Percentiles rank a stretch among this genome's conserved stretches.
phyloP scores from a whole-genome alignment of 768 basidiomycete genomes.

The Termitomyces sp. region DNA sequence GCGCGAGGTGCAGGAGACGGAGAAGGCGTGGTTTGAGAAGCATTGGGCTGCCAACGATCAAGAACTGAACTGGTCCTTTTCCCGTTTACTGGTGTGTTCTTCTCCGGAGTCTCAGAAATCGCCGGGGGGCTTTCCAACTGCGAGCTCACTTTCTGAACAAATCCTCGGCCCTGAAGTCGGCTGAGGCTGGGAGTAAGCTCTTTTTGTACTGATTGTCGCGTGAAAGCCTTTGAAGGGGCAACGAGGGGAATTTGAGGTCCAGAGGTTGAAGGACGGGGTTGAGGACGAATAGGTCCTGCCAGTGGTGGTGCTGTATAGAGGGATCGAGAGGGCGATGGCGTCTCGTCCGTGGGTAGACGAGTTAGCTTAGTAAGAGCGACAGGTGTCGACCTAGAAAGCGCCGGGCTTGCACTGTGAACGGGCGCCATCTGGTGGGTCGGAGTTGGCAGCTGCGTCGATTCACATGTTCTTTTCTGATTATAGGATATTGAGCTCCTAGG shows the following conservation, averaged over 20 bases:
- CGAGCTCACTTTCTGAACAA: constrained; percentile 74
- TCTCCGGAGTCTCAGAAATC: constrained; percentile 30
- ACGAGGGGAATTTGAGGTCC: constrained; percentile 40
- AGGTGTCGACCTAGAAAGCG: constrained; percentile 11
- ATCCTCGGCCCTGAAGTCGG: constrained; percentile 78
- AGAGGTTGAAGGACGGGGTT: constrained; percentile 40
- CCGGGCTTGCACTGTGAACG: constrained; percentile 3
- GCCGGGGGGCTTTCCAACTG: constrained; percentile 44
- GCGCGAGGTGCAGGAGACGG: constrained; percentile 41
- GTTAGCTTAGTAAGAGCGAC: constrained; percentile 22
- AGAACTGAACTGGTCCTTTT: constrained; percentile 53
- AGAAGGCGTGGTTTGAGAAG: constrained; percentile 26
- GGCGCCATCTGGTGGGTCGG: neutral
- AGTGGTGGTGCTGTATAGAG: constrained; percentile 40
- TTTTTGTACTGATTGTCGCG: constrained; percentile 54
- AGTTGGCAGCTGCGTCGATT: neutral
- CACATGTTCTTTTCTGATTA: neutral
- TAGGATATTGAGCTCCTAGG: neutral
- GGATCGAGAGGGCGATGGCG: constrained; percentile 32
- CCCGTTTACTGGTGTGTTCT: constrained; percentile 27
- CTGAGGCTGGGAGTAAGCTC: constrained; percentile 82
- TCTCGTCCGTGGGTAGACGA: constrained; percentile 20
- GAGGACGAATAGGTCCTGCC: constrained; percentile 52
- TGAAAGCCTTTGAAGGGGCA: constrained; percentile 55
- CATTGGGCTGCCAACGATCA: constrained; percentile 63